phyloP scores from a whole-genome alignment of 768 basidiomycete species.

The Mycena belliarum region DNA sequence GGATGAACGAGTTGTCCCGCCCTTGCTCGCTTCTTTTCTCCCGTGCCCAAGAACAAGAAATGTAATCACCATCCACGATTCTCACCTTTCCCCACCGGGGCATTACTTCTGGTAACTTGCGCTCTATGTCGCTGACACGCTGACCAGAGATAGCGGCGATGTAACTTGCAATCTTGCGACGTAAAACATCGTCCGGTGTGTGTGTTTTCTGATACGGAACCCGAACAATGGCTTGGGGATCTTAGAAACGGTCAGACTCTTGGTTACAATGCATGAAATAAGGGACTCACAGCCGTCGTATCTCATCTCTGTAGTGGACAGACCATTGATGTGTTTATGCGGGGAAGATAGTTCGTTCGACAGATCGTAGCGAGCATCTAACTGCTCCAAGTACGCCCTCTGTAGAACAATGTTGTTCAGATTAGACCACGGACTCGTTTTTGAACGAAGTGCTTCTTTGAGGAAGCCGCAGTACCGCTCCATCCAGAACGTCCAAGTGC shows the following conservation, averaged over 20 bases:
- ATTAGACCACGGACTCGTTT: conserved; percentile 30
- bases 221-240: conserved; percentile 20
- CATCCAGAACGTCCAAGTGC: conserved; percentile 37
- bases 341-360: conserved; percentile 17
- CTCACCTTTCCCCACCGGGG: conserved; percentile 28
- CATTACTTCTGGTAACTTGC: conserved; percentile 20
- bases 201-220: conserved; percentile 11
- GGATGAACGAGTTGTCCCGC: conserved; percentile 23
- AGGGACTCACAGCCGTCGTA: conserved; percentile 9
- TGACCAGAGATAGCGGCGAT: conserved; percentile 12
- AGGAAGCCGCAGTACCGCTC: conserved; percentile 36
- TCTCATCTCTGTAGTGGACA: neutral
- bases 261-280: no score
- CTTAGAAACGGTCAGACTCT: conserved; percentile 10
- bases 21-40: neutral
- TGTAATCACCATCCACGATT: conserved; percentile 27
- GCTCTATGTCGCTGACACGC: neutral
- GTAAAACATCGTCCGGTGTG: conserved; percentile 6
- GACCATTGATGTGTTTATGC: neutral
- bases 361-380: conserved; percentile 28
- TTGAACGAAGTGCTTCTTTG: conserved; percentile 24
- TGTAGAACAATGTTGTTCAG: conserved; percentile 28
- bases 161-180: conserved; percentile 21
- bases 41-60: conserved; percentile 3
- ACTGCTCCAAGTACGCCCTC: conserved; percentile 28